Conservation (phyloP, 2,329 filamentous ascomycete genomes). For the Pseudogymnoascus sp. region DNA sequence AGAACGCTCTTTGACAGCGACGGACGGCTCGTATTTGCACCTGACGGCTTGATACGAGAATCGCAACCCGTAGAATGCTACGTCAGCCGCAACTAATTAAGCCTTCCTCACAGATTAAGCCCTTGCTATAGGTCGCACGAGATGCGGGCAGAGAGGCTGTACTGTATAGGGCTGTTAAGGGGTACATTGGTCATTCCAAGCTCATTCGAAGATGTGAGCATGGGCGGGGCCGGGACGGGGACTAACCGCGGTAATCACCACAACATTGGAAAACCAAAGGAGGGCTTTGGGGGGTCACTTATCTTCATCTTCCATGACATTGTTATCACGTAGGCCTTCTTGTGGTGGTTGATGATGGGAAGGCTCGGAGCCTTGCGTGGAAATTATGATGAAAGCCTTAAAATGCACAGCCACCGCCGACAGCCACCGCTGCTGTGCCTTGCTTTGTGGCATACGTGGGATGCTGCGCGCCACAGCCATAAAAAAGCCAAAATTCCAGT, state of each 20-base stretch:
- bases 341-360: not conserved
- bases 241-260: not conserved
- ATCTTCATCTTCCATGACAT: not conserved
- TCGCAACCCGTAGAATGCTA: not conserved
- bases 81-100: not conserved
- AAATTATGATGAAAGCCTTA: not conserved
- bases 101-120: not conserved
- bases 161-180: not conserved
- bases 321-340: not conserved
- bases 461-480: not conserved
- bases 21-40: not conserved
- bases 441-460: not conserved
- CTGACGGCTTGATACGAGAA: not conserved
- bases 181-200: not conserved
- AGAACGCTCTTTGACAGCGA: not conserved
- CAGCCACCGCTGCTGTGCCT: too few species aligned
- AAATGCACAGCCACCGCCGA: not conserved
- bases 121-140: not conserved
- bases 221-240: not conserved
- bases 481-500: not conserved
- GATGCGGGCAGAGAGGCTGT: not conserved
- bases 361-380: not conserved
- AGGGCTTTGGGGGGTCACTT: not conserved
- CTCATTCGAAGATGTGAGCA: not conserved
- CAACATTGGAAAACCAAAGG: not conserved